These are phyloP conservation scores for Blastosporella zonata DNA, from an alignment of 1,284 basidiomycete species.

Conservation along the genomic window DNA sequence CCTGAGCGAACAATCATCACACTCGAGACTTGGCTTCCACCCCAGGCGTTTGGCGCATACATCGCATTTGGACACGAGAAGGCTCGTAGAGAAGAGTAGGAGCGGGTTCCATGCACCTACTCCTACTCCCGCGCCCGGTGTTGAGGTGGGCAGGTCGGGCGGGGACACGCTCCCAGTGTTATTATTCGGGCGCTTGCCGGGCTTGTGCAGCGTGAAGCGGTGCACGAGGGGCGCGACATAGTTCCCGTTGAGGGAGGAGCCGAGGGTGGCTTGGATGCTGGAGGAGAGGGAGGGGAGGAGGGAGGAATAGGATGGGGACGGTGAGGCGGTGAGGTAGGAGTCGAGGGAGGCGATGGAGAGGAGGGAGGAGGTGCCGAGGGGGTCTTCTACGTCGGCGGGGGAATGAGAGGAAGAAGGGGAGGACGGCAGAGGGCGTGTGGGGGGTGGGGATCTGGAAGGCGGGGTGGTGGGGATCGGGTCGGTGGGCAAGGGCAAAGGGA, in stretches of 20 bases:
- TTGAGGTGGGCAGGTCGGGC: no score
- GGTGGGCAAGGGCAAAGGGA: conserved; percentile 29
- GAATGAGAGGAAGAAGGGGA: conserved; percentile 4
- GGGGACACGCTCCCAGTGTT: conserved; percentile 34
- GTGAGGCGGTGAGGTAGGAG: conserved; percentile 65
- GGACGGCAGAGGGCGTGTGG: conserved; percentile 10
- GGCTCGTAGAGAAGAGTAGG: conserved; percentile 67
- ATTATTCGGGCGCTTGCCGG: conserved; percentile 54
- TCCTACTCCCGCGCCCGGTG: no score
- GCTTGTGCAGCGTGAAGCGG: conserved; percentile 83
- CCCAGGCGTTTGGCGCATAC: conserved; percentile 80
- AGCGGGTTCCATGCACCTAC: conserved; percentile 73
- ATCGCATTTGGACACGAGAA: conserved; percentile 75
- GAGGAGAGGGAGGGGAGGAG: conserved; percentile 37
- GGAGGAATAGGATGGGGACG: conserved; percentile 45
- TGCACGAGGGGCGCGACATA: conserved; percentile 58
- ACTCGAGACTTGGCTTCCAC: conserved; percentile 81
- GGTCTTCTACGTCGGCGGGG: conserved; percentile 21
- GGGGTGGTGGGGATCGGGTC: conserved; percentile 21
- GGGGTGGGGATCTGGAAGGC: conserved; percentile 12
- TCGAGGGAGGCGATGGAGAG: conserved; percentile 62
- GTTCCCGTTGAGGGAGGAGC: conserved; percentile 58
- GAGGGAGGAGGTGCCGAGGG: conserved; percentile 43
- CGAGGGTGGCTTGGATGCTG: conserved; percentile 66
- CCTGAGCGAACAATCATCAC: conserved; percentile 84